A percentile compares a stretch with the other conserved stretches of the same genome.
phyloP scores from a whole-genome alignment of 2,329 filamentous ascomycete species.

The Apiospora koreana region DNA sequence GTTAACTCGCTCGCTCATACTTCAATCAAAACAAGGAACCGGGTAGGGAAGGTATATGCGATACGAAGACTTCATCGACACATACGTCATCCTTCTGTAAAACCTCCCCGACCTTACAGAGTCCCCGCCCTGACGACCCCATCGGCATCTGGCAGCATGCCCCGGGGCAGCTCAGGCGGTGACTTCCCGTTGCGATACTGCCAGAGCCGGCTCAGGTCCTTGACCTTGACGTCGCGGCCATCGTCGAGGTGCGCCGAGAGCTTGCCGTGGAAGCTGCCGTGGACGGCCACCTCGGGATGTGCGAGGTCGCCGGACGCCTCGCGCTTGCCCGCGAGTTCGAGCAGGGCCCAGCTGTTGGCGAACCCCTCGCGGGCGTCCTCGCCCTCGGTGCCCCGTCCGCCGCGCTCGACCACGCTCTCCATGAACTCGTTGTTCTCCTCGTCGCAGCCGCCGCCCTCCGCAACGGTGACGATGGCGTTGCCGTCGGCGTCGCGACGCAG shows the following conservation, averaged over 20 bases:
- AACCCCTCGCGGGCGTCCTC: constrained; percentile 48
- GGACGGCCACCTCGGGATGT: constrained; percentile 27
- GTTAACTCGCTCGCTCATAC: not conserved
- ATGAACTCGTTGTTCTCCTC: constrained; percentile 55
- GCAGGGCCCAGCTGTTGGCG: constrained; percentile 48
- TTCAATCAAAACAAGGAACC: not conserved
- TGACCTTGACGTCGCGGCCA: constrained; percentile 49
- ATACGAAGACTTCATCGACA: not conserved
- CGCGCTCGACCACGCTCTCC: constrained; percentile 55
- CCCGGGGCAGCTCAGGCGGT: constrained; percentile 44
- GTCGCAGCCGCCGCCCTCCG: constrained; percentile 30
- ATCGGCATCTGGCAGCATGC: constrained; percentile 34
- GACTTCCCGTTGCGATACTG: constrained; percentile 61
- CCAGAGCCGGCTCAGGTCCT: constrained; percentile 64
- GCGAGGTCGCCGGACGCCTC: not conserved
- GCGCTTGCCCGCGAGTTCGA: constrained; percentile 16
- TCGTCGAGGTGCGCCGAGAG: constrained; percentile 27
- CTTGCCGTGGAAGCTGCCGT: constrained; percentile 29
- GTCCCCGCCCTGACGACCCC: constrained; percentile 42
- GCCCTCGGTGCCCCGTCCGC: constrained; percentile 44
- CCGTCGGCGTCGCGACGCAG: constrained; percentile 44
- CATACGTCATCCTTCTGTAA: not conserved
- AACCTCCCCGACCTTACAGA: constrained; percentile 23
- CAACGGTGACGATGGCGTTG: constrained; percentile 43
- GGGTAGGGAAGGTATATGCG: not conserved